These are phyloP conservation scores for Nakazawaea molendinolei DNA, from an alignment of 805 yeast genomes.

Conservation along the genomic window DNA sequence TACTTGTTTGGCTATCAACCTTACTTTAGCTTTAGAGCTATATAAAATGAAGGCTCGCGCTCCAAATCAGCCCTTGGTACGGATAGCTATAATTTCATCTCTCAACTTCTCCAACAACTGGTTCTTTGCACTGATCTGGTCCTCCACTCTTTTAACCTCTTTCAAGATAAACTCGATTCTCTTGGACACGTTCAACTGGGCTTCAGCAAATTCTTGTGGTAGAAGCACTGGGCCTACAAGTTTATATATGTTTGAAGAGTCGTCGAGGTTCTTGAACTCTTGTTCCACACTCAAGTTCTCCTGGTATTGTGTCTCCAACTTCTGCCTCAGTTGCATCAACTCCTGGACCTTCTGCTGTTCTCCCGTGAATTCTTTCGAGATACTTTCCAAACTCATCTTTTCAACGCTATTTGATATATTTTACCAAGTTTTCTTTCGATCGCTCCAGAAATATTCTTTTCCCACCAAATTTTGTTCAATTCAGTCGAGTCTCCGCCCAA, in stretches of 20 bases:
- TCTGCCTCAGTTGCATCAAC: conserved; percentile 67
- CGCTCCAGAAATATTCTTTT: too few species aligned
- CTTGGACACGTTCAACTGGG: conserved; percentile 76
- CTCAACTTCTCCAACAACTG: conserved; percentile 52
- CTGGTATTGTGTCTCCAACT: conserved; percentile 88
- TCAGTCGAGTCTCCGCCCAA: too few species aligned
- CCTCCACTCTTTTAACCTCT: conserved; percentile 77
- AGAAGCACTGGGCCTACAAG: conserved; percentile 87
- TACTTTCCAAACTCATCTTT: conserved; percentile 15
- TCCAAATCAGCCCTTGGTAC: too few species aligned
- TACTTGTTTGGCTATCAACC: too few species aligned
- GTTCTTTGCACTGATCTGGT: conserved; percentile 53
- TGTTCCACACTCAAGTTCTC: conserved; percentile 85
- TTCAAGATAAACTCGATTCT: conserved; percentile 80
- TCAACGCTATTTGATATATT: too few species aligned
- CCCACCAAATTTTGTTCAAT: too few species aligned
- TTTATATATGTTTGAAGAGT: conserved; percentile 75
- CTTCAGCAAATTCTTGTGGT: conserved; percentile 83
- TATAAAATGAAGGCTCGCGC: too few species aligned
- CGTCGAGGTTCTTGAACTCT: conserved; percentile 49
- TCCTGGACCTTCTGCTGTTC: conserved; percentile 31
- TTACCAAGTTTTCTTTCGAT: too few species aligned
- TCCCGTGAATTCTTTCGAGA: conserved; percentile 19
- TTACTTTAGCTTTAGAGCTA: too few species aligned
- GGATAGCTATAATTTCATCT: conserved; percentile 41